Evolutionary conservation across 768 basidiomycete species (phyloP).

Genomic region (Leccinum rimulosum): DNA sequence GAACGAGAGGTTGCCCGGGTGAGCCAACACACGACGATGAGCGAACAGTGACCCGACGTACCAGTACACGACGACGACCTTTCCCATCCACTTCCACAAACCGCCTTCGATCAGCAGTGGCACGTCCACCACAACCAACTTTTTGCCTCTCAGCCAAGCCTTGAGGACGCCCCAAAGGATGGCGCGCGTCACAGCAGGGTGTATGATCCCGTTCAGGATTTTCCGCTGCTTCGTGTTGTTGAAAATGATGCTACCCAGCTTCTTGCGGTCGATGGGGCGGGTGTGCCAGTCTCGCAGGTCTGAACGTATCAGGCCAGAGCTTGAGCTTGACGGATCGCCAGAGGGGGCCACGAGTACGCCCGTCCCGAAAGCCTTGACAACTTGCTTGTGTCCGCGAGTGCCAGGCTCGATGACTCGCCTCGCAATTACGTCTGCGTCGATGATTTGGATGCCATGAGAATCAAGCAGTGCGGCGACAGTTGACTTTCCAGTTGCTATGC

Average conservation of each 20-base stretch:
- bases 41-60: slow-evolving; percentile 34
- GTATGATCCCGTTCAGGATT: slow-evolving; percentile 80
- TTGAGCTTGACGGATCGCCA: neutral
- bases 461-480: slow-evolving; percentile 78
- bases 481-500: slow-evolving; percentile 96
- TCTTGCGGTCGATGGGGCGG: slow-evolving; percentile 77
- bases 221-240: slow-evolving; percentile 67
- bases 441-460: slow-evolving; percentile 67
- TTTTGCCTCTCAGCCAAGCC: slow-evolving; percentile 76
- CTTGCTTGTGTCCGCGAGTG: slow-evolving; percentile 64
- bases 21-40: neutral
- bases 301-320: neutral
- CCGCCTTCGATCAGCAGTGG: slow-evolving; percentile 90
- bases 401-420: slow-evolving; percentile 85
- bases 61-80: slow-evolving; percentile 92
- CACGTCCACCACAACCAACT: slow-evolving; percentile 82
- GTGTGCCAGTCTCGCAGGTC: slow-evolving; percentile 32
- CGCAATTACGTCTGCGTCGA: slow-evolving; percentile 91
- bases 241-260: slow-evolving; percentile 84
- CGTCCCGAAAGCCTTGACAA: slow-evolving; percentile 69
- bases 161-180: slow-evolving; percentile 68
- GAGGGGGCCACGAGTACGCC: slow-evolving; percentile 50
- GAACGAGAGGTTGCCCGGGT: neutral
- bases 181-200: slow-evolving; percentile 83
- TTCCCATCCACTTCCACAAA: slow-evolving; percentile 79